Evolutionary conservation across 2,329 filamentous ascomycete species (phyloP), one percentile per base, ranked within the genome.

Genomic region (Seiridium cupressi): DNA sequence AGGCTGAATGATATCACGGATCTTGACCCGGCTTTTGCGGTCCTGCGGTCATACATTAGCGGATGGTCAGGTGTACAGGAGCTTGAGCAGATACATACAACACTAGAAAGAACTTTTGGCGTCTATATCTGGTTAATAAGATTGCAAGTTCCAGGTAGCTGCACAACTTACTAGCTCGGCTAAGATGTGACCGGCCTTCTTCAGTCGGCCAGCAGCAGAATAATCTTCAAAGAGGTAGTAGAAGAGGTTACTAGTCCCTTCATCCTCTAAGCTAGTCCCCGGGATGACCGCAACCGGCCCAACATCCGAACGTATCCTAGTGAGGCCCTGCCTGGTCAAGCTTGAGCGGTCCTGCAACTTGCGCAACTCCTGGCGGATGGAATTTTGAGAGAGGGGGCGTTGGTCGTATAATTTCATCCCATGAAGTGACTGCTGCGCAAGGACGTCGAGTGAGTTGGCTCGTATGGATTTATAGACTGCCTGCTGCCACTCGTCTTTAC

Each of bases 201-300:
- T 81, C 10, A 89, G 76, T 34, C 80, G 80, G 56, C 84, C 84
- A 1, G 84, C 85, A 3, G 84, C 84, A 42, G 80, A 79, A 77
- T 87, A 89, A 67, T 89, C 86, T 66, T 89, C 86, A 66, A 89
- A 89, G 0, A 89, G 73, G 66, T 88, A 89, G 69, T 88, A 89
- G 72, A 89, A 88, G 3, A 89, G 74, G 26, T 86, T 76, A 26
- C 85, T 86, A 0, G 86, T 81, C 1, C 81, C 81, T 65, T 88
- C 85, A 2, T 70, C 64, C 3, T 73, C 74, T 5, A 70, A 18
- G 54, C 61, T 66, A 6, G 62, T 62, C 26, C 56, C 53, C 53
- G 62, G 65, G 11, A 56, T 59, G 11, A 51, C 57, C 34, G 40
- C 61, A 26, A 61, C 59, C 40, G 65, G 59, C 1, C 67, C 63